Evolutionary conservation across 805 yeast species (phyloP), one percentile per base, ranked within the genome.

Genomic region (Blastobotrys parvus): DNA sequence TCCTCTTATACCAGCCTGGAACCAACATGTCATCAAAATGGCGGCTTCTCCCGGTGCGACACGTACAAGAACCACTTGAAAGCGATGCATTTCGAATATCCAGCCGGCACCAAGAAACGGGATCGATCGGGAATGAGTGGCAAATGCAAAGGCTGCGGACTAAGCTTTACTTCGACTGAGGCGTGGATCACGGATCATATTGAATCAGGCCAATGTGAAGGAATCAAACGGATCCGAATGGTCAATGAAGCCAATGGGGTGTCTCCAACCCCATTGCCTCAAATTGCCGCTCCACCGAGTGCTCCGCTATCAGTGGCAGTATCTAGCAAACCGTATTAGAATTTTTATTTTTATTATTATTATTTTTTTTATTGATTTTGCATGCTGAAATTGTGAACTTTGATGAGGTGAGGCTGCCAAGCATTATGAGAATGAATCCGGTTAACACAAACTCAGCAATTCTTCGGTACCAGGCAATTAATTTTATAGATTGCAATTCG

Each of bases 1-100:
- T 18, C 16, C 30, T 20, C 25, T 18, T n/a, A 20, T 18, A 15
- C 21, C 30, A n/a, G 8, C 22, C 42, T 46, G n/a, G 53, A 53
- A 37, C 57, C 59, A 3, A 44, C 54, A 36, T 87, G 95, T 58
- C 97, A 88, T 59, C 75, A 76, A 43, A 77, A 86, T 5, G 97
- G 97, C 3, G 79, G 83, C 23, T 88, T 88, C 55, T 78, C 88
- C 10, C 71, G 97, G 40, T 83, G 95, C 59, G 97, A 88, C 59
- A 88, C 97, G 3, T 88, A 77, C 65, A 88, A 88, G 58, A 88
- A 88, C 63, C 97, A 88, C 63, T 68, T 88, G 48, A 85, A 84
- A 60, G 94, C 95, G 1, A 72, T 88, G 48, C 97, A 88, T 58
- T 88, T 88, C 60, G 82, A 77, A 50, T 88, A 88, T 61, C 96